Base-by-base conservation (phyloP, 2,329 filamentous ascomycete species). In the Clarireedia monteithiana region DNA sequence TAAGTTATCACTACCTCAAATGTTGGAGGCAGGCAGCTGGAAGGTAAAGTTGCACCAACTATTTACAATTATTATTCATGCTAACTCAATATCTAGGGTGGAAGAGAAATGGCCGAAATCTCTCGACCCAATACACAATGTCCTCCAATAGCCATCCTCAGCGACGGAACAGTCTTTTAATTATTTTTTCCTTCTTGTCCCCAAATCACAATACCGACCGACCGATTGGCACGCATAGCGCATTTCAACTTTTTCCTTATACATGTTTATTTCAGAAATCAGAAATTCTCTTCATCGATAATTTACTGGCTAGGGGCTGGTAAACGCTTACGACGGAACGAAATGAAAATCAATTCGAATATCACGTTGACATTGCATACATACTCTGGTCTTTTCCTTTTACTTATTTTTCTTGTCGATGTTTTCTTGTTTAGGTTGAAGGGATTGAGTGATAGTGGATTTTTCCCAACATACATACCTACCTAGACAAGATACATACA, bases 21-120 rank as follows among this genome's bases (percentile, higher is more conserved):
- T 99, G 75, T 78, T 99, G 17, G 94, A 97, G 72, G 94, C 92
- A 14, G 94, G 94, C 51, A 95, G 89, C 68, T 99, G 94, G 92
- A 97, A 97, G 88, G 91, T 94, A 72, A 74, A 82, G 65, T 20
- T 30, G 27, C 27, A 30, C 10, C 27, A 30, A 9, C 7, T 30
- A 0, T 9, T 10, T 9, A 9, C 3, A 7, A 30, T 2, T 10
- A 30, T 57, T 15, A 24, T 17, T 15, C 12, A 39, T 48, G 56
- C 53, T 56, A 57, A 62, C 40, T 14, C n/a, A 36, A 52, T 68
- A 67, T 67, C 60, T 57, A 82, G 91, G 92, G 92, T 65, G 94
- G 94, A 58, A 85, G 94, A 68, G 94, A 97, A 74, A 88, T 97
- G 69, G 94, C 94, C 60, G 92, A 96, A 74, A 90, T 96, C 62